Evolutionary conservation across 768 basidiomycete species (phyloP), one percentile per base, ranked within the genome.

Genomic region (Pleurotus tuoliensis): DNA sequence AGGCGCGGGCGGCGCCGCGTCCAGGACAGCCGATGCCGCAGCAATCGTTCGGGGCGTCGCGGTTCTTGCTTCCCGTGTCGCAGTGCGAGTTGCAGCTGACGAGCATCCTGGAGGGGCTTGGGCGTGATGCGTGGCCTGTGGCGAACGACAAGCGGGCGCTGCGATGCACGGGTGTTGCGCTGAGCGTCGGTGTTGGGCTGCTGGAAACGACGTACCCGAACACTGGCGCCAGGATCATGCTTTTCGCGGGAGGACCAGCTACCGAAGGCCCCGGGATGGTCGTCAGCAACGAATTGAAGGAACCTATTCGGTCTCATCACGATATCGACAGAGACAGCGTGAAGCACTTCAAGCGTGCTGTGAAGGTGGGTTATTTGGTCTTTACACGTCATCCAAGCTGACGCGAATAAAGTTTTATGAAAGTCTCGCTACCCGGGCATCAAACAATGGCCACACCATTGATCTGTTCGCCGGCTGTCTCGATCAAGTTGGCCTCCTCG

Each of bases 181-280:
- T 98, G 55, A 92, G 88, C 62, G 94, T 98, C 27, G 96, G 95
- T 15, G 87, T 96, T 39, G 92, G 96, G 5, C 71, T 98, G 51
- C 73, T 99, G 37, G 96, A 99, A 85, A 87, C 90, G 3, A 88
- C 95, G 0, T 99, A 92, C 76, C 92, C 95, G 9, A 96, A 93
- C 69, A 96, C 96, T 9, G 97, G 97, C 41, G 95, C 88, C 15
- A 84, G 96, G 52, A 91, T 99, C 72, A 96, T 98, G 91, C 69
- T 98, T 34, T 98, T 98, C 66, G 77, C 94, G 38, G 97, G 96
- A 63, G 97, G 97, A 25, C 92, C 97, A 12, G 88, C 90, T 8
- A 97, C 96, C 1, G 94, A 98, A 66, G 97, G 97, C 2, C 97
- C 97, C 0, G 97, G 97, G 15, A 86, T 94, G 86, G 95, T 98